These are phyloP conservation scores for Penicillium cinerascens DNA, from an alignment of 495 filamentous ascomycete species.

Conservation along the genomic window DNA sequence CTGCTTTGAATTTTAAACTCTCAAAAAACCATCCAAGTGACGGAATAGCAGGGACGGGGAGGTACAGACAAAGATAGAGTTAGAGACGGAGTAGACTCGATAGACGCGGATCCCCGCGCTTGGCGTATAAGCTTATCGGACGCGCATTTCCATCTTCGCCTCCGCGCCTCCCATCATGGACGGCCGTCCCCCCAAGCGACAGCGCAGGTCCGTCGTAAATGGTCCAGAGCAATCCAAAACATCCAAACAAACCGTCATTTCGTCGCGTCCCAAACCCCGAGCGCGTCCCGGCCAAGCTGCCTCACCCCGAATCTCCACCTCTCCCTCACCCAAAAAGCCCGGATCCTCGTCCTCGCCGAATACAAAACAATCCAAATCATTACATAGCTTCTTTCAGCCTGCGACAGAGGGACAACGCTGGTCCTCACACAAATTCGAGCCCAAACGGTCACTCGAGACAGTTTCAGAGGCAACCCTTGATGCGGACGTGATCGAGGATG, in stretches of 20 bases:
- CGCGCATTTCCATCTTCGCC: conserved; percentile 11
- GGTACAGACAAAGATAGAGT: too few relatives aligned
- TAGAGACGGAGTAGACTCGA: not conserved
- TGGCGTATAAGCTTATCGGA: conserved; percentile 19
- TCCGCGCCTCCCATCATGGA: conserved; percentile 33
- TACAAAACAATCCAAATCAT: conserved; percentile 17
- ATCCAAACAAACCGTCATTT: conserved; percentile 8
- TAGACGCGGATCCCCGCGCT: conserved; percentile 1
- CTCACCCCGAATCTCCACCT: conserved; percentile 12
- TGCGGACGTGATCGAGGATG: conserved; percentile 50
- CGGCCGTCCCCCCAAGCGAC: conserved; percentile 45
- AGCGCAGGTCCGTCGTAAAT: conserved; percentile 30
- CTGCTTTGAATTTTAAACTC: too few relatives aligned
- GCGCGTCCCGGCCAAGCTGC: conserved; percentile 7
- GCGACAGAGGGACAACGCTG: conserved; percentile 32
- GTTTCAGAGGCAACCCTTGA: conserved; percentile 24
- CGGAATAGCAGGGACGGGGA: too few relatives aligned
- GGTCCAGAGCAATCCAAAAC: not conserved
- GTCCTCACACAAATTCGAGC: conserved; percentile 27
- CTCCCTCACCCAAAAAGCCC: conserved; percentile 19
- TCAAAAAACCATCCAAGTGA: too few relatives aligned
- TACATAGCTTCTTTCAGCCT: conserved; percentile 22
- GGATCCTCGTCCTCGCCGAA: conserved; percentile 7
- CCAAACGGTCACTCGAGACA: conserved; percentile 8
- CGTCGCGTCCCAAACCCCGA: conserved; percentile 12